Conservation (phyloP, 2,329 filamentous ascomycete species). For the Metarhizium rileyi region DNA sequence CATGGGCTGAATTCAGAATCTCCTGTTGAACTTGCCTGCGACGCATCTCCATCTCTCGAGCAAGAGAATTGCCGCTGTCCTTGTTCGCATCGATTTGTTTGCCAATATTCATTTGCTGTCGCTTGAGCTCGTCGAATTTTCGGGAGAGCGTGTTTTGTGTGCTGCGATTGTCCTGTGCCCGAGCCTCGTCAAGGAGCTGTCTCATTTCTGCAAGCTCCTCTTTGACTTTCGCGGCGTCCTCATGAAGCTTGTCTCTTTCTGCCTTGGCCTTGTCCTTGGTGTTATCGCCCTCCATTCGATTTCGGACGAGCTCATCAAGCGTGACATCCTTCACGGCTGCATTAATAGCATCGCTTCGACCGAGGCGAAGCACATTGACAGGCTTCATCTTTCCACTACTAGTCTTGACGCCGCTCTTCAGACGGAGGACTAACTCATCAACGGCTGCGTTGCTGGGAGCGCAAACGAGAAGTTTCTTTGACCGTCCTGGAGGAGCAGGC, state of each 20-base stretch:
- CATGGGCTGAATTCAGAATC: constrained; percentile 81
- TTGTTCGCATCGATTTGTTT: constrained; percentile 79
- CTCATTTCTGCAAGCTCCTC: constrained; percentile 62
- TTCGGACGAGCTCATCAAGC: constrained; percentile 80
- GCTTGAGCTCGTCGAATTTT: constrained; percentile 69
- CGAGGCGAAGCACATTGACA: constrained; percentile 81
- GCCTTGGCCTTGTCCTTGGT: constrained; percentile 47
- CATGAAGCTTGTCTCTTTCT: constrained; percentile 49
- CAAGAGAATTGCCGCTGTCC: constrained; percentile 72
- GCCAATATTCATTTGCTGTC: constrained; percentile 63
- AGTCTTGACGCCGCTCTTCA: constrained; percentile 80
- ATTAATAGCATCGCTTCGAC: constrained; percentile 88
- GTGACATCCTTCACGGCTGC: constrained; percentile 82
- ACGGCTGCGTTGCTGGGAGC: constrained; percentile 98
- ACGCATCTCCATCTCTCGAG: constrained; percentile 77
- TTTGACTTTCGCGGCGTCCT: constrained; percentile 63
- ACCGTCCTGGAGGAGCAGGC: constrained; percentile 20
- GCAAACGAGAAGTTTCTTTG: constrained; percentile 87
- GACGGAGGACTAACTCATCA: constrained; percentile 85
- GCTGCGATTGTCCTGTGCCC: constrained; percentile 40
- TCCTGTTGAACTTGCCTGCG: constrained; percentile 80
- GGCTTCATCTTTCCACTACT: constrained; percentile 61
- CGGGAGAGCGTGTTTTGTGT: constrained; percentile 52
- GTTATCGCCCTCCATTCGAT: constrained; percentile 52
- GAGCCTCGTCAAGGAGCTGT: constrained; percentile 59